Base-by-base conservation (phyloP, 2,329 filamentous ascomycete species). In the Fusarium buharicum region DNA sequence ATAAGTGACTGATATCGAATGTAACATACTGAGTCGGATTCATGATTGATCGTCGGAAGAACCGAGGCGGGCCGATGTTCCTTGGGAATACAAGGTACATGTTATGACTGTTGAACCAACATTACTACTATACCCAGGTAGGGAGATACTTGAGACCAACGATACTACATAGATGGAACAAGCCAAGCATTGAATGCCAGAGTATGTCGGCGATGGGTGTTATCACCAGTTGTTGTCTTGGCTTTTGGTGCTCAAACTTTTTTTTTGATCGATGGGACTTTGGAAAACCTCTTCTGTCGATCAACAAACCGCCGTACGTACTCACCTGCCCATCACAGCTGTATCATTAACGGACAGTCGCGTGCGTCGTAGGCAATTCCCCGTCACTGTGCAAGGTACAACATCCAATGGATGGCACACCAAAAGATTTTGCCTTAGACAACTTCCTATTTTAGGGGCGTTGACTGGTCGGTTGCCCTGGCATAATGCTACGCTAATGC, bases 401-500 rank as follows among this genome's bases (percentile, higher is more conserved):
- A 28, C 22, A 16, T 55, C 40, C 27, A 61, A 62, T 49, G 48
- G 48, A 49, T 46, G 46, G 16, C 36, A 27, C 44, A 37, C 33
- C 31, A 6, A 28, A 18, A n/a, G n/a, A 28, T 33, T 28, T 28
- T 40, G 38, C 36, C 59, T 53, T 48, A 41, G 46, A 39, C 45
- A 39, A 49, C 51, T 54, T 59, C 53, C 57, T 58, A 33, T 50
- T 53, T 20, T 50, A 47, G 56, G 36, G 24, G 31, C 27, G 12
- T 39, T 54, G n/a, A 57, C 43, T 58, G 50, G 49, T 38, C 50
- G 43, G 34, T 27, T 43, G 63, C 57, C 58, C 64, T 69, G 64
- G 47, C 55, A 67, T 52, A 46, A 49, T 47, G 34, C 14, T 50
- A 52, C 59, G 58, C 68, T 70, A 70, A 69, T 70, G 68, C 68